Evolutionary conservation across 2,329 filamentous ascomycete species (phyloP), one percentile per base, ranked within the genome.

Genomic region (Fusarium ramigenum): DNA sequence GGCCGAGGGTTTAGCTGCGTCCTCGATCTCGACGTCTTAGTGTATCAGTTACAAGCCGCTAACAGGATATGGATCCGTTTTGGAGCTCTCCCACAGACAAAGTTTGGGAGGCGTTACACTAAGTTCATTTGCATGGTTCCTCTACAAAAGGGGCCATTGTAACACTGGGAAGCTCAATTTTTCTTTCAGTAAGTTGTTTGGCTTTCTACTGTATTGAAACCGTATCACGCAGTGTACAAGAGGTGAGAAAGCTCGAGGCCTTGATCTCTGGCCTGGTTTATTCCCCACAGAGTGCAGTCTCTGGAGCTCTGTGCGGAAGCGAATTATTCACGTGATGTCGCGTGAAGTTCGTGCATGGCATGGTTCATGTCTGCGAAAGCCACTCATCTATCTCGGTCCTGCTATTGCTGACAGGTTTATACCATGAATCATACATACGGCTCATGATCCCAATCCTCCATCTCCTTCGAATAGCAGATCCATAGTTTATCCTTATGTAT

Each of bases 291-390:
- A 16, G 4, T 16, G 19, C 19, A 30, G 6, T 7, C 4, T 3
- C 3, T 28, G 2, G 0, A 9, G 23, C 6, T 5, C 14, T 16
- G n/a, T 1, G 2, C 7, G 7, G 9, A 4, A 10, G 28, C 9
- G 12, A 16, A 18, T 6, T 4, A 9, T 4, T 3, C 9, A 30
- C 46, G 14, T 30, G 46, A n/a, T 9, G 28, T 30, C 28, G 4
- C 7, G 12, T 4, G 7, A 49, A 9, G 9, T n/a, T 32, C 14
- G 21, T 30, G 28, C 5, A 49, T n/a, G 19, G 7, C 9, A 21
- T 28, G 44, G 9, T 47, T 49, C 4, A 11, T 32, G 19, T 4
- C 25, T 11, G 4, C 9, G 6, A 9, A 44, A 16, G 25, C 16
- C 16, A 9, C 16, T 8, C 42, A 4, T 44, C 10, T 25, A 4